Conservation (phyloP, 257 asterid genomes). For the Nicotiana undulata region DNA sequence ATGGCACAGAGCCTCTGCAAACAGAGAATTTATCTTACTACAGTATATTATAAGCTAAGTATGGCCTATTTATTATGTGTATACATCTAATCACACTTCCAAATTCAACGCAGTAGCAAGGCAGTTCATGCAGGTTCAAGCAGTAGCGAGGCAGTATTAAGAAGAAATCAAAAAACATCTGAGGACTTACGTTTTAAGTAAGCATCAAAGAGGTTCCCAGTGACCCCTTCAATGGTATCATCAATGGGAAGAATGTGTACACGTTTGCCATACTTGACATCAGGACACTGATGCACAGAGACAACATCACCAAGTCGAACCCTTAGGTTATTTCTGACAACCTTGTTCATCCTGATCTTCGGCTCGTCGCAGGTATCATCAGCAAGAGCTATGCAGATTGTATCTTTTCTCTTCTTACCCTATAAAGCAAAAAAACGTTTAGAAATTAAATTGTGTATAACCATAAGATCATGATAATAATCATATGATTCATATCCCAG, state of each 20-base stretch:
- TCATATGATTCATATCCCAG: background rate
- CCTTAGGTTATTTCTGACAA: constrained; percentile 55
- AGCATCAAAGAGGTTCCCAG: constrained; percentile 59
- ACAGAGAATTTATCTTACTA: background rate
- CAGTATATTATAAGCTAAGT: background rate
- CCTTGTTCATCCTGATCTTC: constrained; percentile 67
- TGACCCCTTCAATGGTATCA: constrained; percentile 66
- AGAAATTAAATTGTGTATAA: background rate
- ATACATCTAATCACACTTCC: background rate
- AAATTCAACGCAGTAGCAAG: background rate
- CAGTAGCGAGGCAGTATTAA: background rate
- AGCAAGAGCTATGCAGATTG: constrained; percentile 60
- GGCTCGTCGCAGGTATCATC: constrained; percentile 63
- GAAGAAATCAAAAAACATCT: background rate
- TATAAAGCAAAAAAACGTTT: constrained; percentile 1
- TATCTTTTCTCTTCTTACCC: constrained; percentile 68
- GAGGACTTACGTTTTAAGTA: constrained; percentile 55
- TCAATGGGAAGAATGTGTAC: constrained; percentile 78
- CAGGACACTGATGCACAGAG: constrained; percentile 62
- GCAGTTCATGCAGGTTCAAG: background rate
- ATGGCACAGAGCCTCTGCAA: background rate
- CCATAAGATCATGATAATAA: background rate
- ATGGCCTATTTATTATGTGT: background rate
- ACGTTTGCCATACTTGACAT: constrained; percentile 75
- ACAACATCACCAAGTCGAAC: constrained; percentile 68